phyloP scores from a whole-genome alignment of 1,139 yeast genomes.

The Magnusiomyces fungicola region DNA sequence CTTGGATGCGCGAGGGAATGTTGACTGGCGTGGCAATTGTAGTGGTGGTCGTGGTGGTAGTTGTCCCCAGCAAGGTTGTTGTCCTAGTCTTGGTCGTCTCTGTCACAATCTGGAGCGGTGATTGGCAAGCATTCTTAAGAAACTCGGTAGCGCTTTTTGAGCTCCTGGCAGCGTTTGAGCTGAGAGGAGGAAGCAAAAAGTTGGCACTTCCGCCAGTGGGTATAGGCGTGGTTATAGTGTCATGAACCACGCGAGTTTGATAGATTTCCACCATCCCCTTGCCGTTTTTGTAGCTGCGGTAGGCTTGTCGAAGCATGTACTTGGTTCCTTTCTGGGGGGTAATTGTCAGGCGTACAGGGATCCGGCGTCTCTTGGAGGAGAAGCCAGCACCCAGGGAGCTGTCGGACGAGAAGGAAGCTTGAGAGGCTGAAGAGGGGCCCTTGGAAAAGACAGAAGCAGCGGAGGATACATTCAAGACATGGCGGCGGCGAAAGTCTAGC shows the following conservation, averaged over 20 bases:
- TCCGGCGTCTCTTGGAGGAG: background rate
- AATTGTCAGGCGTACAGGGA: background rate
- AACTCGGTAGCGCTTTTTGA: background rate
- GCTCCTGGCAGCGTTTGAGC: background rate
- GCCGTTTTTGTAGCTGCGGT: conserved; percentile 1
- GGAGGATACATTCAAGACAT: background rate
- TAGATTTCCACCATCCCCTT: conserved; percentile 8
- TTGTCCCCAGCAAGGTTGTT: no score
- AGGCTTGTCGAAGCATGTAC: conserved; percentile 1
- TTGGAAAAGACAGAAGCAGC: background rate
- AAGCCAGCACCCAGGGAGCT: no score
- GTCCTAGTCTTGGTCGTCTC: background rate
- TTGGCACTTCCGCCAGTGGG: no score
- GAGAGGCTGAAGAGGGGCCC: background rate
- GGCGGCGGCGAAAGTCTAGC: background rate
- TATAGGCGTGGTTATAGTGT: background rate
- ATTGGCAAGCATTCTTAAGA: background rate
- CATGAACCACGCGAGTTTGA: conserved; percentile 5
- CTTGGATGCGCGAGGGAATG: no score
- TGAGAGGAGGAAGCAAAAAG: background rate
- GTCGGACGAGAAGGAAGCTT: background rate
- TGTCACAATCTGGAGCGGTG: background rate
- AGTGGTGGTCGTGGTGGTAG: background rate
- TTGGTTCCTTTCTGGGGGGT: conserved; percentile 2
- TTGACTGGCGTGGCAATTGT: background rate